These are phyloP conservation scores for Myochromella boudieri DNA, from an alignment of 768 basidiomycete species.

Conservation along the genomic window DNA sequence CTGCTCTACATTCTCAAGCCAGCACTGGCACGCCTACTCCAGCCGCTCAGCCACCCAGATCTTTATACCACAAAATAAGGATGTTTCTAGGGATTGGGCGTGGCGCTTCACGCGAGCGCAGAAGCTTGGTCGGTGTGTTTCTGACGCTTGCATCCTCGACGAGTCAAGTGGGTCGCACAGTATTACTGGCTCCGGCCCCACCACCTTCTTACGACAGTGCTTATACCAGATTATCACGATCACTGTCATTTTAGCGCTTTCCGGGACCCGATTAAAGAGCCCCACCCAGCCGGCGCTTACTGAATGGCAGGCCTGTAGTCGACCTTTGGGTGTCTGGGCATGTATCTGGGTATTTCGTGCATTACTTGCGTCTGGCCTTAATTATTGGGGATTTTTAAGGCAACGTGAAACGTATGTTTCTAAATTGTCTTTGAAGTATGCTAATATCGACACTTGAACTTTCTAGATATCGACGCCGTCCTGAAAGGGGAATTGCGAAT, in stretches of 20 bases:
- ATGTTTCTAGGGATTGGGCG: constrained; percentile 54
- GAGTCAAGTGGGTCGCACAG: constrained; percentile 45
- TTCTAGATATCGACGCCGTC: constrained; percentile 15
- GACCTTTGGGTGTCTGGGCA: constrained; percentile 69
- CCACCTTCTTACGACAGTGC: no score
- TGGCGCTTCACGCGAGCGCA: constrained; percentile 49
- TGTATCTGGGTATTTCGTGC: constrained; percentile 62
- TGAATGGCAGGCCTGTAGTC: constrained; percentile 64
- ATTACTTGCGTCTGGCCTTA: constrained; percentile 44
- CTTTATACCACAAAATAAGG: constrained; percentile 28
- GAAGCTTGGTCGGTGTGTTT: constrained; percentile 51
- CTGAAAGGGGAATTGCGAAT: constrained; percentile 1
- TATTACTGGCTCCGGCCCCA: no score
- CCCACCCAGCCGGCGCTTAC: constrained; percentile 36
- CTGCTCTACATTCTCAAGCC: constrained; percentile 11
- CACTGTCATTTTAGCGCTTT: constrained; percentile 47
- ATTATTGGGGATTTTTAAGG: constrained; percentile 57
- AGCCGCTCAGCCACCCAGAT: constrained; percentile 17
- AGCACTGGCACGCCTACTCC: constrained; percentile 18
- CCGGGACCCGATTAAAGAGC: constrained; percentile 44
- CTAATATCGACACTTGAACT: background rate
- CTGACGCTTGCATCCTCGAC: constrained; percentile 51
- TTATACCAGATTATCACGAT: constrained; percentile 53
- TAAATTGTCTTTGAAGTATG: background rate
- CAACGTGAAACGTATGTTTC: constrained; percentile 28